Conservation (phyloP, 441 rosid genomes). For the Biscutella laevigata region DNA sequence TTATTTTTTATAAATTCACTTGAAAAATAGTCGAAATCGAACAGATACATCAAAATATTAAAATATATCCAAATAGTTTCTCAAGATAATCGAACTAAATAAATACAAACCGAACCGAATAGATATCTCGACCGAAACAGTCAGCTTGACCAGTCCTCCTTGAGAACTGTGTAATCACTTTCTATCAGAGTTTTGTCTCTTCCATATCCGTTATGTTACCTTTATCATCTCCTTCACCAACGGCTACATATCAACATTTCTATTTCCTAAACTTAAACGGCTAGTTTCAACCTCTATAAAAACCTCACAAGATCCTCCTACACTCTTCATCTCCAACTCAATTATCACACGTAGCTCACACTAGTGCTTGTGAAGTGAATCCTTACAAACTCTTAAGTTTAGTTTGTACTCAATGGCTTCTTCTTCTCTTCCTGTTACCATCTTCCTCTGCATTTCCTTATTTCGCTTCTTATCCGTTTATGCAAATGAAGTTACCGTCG, state of each 20-base stretch:
- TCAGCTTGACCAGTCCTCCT: slow-evolving; percentile 19
- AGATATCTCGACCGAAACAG: no score
- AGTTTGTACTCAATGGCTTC: slow-evolving; percentile 15
- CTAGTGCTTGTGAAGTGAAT: not conserved
- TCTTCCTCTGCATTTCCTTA: slow-evolving; percentile 5
- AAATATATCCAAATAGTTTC: no score
- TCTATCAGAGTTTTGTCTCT: not conserved
- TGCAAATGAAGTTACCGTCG: slow-evolving; percentile 61
- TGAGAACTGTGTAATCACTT: not conserved
- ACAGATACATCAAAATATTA: no score
- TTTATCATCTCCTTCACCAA: slow-evolving; percentile 2
- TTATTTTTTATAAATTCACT: no score
- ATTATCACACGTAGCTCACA: not conserved
- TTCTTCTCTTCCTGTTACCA: slow-evolving; percentile 1
- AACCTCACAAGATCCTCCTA: not conserved
- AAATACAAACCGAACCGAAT: no score
- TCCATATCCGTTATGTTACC: slow-evolving; percentile 14
- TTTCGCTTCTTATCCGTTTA: slow-evolving; percentile 5
- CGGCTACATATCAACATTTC: slow-evolving; percentile 22
- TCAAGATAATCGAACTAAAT: no score
- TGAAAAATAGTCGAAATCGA: no score
- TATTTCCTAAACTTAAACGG: not conserved
- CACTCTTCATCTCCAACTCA: slow-evolving; percentile 9
- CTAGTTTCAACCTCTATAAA: slow-evolving; percentile 21
- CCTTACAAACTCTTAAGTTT: not conserved